These are phyloP conservation scores for Kwoniella mangroviensis DNA, from an alignment of 768 basidiomycete species.

Conservation along the genomic window DNA sequence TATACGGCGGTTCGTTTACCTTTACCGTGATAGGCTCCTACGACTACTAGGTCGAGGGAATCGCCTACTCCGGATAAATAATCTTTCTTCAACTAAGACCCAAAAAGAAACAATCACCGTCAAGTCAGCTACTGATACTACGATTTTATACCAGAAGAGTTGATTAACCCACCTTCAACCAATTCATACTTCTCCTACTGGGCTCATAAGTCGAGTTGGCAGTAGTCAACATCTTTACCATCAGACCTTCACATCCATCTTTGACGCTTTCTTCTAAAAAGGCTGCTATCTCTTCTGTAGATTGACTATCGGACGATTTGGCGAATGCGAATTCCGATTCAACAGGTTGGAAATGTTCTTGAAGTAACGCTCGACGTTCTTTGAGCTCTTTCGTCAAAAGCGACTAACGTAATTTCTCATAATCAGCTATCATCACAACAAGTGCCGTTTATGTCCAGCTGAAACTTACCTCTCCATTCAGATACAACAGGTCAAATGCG, in stretches of 20 bases:
- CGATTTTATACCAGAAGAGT: too few species aligned
- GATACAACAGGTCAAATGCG: constrained; percentile 92
- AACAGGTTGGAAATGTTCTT: constrained; percentile 77
- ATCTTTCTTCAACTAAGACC: constrained; percentile 88
- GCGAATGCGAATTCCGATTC: constrained; percentile 92
- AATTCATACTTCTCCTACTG: constrained; percentile 91
- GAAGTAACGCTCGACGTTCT: constrained; percentile 76
- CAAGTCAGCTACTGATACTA: too few species aligned
- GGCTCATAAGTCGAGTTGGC: constrained; percentile 94
- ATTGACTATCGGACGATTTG: constrained; percentile 83
- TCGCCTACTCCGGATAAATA: constrained; percentile 96
- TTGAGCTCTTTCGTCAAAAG: constrained; percentile 75
- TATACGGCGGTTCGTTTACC: constrained; percentile 97
- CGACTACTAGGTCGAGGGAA: constrained; percentile 95
- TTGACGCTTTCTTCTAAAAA: constrained; percentile 97
- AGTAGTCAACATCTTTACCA: constrained; percentile 98
- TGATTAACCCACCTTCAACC: constrained; percentile 77
- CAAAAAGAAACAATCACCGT: neutral
- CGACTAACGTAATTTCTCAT: constrained; percentile 64
- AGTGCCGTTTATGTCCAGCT: neutral
- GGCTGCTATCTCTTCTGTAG: constrained; percentile 87
- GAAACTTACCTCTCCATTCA: constrained; percentile 85
- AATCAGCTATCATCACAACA: neutral
- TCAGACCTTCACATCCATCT: constrained; percentile 97
- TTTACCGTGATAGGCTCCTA: constrained; percentile 95